Conservation (phyloP, 352 stramenopile species). For the Aphanomyces euteiches region DNA sequence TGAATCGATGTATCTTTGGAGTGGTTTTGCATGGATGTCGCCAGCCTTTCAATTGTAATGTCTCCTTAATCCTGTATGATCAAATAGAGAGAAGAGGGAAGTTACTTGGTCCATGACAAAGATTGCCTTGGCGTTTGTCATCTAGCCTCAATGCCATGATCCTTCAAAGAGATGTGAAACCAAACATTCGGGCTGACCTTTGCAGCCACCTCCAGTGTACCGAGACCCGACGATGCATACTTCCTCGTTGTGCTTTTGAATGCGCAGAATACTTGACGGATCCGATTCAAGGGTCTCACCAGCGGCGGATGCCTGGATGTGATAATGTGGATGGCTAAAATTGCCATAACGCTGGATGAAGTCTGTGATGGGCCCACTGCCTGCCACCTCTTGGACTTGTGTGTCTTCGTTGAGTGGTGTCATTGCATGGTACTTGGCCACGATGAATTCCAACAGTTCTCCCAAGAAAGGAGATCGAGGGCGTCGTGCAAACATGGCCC, state of each 20-base stretch:
- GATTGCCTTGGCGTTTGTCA: no score
- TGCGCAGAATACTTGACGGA: not conserved
- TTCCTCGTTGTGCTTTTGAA: constrained; percentile 3
- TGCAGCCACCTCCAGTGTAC: not conserved
- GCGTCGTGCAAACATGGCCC: not conserved
- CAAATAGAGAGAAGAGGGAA: no score
- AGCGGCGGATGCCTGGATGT: not conserved
- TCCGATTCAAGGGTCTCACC: not conserved
- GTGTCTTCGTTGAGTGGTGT: not conserved
- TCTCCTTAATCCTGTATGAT: no score
- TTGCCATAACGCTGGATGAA: not conserved
- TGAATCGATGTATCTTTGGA: no score
- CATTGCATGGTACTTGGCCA: not conserved
- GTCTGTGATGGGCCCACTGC: not conserved
- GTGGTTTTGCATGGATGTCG: no score
- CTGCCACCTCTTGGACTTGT: not conserved
- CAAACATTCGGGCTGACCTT: not conserved
- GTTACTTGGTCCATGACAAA: no score
- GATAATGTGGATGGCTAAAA: not conserved
- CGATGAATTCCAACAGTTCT: not conserved
- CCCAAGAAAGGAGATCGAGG: not conserved
- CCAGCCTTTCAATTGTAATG: no score
- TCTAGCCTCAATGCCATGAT: not conserved
- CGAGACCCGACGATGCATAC: not conserved
- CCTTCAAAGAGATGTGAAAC: not conserved